Base-by-base conservation (phyloP, 306 rosid genomes). In the Corylus avellana region DNA sequence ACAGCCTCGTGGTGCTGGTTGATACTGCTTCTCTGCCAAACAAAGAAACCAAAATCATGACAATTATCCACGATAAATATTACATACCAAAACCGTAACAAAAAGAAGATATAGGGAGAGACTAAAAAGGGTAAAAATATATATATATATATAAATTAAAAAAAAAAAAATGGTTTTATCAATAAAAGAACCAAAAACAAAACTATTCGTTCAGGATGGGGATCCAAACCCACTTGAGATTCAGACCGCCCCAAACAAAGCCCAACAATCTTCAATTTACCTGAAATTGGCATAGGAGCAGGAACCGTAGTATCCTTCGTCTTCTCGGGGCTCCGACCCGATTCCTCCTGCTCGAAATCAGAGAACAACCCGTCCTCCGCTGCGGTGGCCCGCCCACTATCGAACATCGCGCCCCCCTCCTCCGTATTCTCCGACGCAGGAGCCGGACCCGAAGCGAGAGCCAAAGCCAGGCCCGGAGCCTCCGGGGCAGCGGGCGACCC, bases 351-450 rank as follows among this genome's bases (percentile, higher is more conserved):
- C 84, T 92, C 97, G 63, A 82, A 81, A 73, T 94, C 97, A 4
- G 96, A 92, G 79, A 92, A 94, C 80, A 94, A 73, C 1, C 94
- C 96, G 57, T 94, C 98, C 22, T 89, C 97, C 12, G 86, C 86
- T 1, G 84, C 80, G 0, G 84, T 91, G 13, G 87, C 88, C 78
- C 91, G 86, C 39, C 84, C 79, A 74, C 94, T 91, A 58, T 90
- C 94, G 55, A 90, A 91, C 12, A 93, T 55, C 12, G 70, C 72
- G 81, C 88, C 86, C 39, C 75, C 82, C 54, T 89, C 87, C 71
- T 84, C 91, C 2, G 62, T 79, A 55, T 81, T 87, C 29, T 72
- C 86, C 0, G 55, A 64, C 53, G 44, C 56, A 39, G 46, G 17
- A 70, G 35, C 61, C 66, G 72, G 29, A 29, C 75, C 61, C 2